phyloP scores from a whole-genome alignment of 352 stramenopile species.

The Globisporangium lucens region DNA sequence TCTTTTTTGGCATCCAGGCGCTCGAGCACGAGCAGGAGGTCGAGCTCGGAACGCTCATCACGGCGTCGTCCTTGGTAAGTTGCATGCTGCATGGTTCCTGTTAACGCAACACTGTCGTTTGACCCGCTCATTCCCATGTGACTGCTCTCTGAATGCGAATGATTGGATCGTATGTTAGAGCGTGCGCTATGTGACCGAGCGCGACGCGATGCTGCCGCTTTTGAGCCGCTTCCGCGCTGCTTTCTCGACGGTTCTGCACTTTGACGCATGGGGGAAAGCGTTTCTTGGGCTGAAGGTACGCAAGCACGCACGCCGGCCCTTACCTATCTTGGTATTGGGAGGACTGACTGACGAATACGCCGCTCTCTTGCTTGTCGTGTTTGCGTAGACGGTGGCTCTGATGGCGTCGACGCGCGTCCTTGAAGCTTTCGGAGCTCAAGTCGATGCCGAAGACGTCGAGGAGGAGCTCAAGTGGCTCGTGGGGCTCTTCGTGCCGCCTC shows the following conservation, averaged over 20 bases:
- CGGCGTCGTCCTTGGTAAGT: constrained; percentile 50
- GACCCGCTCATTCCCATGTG: background rate
- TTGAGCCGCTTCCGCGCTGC: constrained; percentile 46
- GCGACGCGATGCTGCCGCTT: constrained; percentile 52
- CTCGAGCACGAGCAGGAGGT: constrained; percentile 52
- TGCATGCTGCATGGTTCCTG: background rate
- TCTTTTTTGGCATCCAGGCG: constrained; percentile 18
- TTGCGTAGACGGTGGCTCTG: constrained; percentile 46
- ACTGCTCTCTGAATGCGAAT: background rate
- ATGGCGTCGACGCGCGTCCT: constrained; percentile 64
- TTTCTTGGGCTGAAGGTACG: constrained; percentile 48
- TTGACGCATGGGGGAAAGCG: constrained; percentile 41
- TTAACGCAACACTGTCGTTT: background rate
- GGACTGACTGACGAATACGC: too few species aligned
- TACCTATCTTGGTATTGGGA: too few species aligned
- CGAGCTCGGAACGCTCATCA: constrained; percentile 68
- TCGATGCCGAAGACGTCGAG: constrained; percentile 32
- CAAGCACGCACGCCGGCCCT: background rate
- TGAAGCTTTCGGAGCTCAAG: constrained; percentile 57
- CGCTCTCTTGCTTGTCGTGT: too few species aligned
- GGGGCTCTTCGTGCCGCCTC: constrained; percentile 32
- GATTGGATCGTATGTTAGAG: constrained; percentile 27
- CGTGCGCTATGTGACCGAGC: constrained; percentile 73
- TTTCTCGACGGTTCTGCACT: constrained; percentile 51
- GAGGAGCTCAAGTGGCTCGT: constrained; percentile 54